phyloP scores from a whole-genome alignment of 192 early-diverging fungal species.

The Linnemannia schmuckeri region DNA sequence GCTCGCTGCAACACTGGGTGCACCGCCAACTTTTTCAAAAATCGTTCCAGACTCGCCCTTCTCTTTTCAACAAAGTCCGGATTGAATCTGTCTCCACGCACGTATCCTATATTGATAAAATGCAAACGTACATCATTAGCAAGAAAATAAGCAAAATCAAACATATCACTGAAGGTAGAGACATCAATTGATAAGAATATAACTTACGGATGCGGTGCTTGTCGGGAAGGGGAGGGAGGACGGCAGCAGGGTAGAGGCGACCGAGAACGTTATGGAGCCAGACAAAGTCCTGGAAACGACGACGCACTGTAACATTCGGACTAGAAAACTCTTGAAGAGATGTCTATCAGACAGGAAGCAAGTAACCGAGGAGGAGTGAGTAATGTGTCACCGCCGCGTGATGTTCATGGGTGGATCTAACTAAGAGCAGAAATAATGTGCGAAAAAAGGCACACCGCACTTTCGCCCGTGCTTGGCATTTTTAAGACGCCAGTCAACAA shows the following conservation, averaged over 20 bases:
- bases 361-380: not conserved
- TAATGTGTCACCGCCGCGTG: not conserved
- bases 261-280: constrained; percentile 84
- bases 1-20: constrained; percentile 86
- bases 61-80: constrained; percentile 92
- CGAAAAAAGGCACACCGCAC: constrained; percentile 13
- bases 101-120: constrained; percentile 75
- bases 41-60: constrained; percentile 83
- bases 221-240: constrained; percentile 91
- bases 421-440: constrained; percentile 24
- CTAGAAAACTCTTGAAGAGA: constrained; percentile 65
- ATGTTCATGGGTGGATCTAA: not conserved
- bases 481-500: not conserved
- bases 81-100: constrained; percentile 96
- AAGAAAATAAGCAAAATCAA: not conserved
- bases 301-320: constrained; percentile 75
- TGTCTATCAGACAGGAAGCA: constrained; percentile 63
- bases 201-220: constrained; percentile 87
- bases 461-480: constrained; percentile 16
- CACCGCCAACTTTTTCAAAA: constrained; percentile 82
- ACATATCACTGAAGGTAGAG: not conserved
- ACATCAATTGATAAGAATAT: not conserved
- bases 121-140: not conserved
- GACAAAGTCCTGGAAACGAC: constrained; percentile 96
- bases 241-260: constrained; percentile 83